Evolutionary conservation across 179 eudicot genomes (phyloP).

Genomic region (Camellia oleifera): DNA sequence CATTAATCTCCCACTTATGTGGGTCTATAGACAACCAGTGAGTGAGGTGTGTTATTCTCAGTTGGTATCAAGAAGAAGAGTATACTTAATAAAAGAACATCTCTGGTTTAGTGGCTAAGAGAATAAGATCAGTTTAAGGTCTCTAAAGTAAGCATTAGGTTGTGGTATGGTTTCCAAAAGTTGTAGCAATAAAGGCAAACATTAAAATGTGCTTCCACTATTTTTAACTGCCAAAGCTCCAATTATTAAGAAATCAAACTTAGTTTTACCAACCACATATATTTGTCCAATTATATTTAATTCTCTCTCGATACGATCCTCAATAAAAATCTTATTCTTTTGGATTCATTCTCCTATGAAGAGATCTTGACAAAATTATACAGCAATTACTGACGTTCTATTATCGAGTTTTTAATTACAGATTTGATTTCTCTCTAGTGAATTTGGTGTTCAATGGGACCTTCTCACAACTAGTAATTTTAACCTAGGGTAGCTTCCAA

Average conservation of each 20-base stretch:
- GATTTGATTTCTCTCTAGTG: too few species aligned
- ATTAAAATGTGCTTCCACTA: background rate
- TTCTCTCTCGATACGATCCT: background rate
- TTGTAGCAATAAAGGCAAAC: background rate
- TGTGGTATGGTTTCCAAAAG: background rate
- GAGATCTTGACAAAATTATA: too few species aligned
- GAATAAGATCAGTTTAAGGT: slow-evolving; percentile 15
- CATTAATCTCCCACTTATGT: background rate
- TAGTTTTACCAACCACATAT: background rate
- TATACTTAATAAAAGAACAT: background rate
- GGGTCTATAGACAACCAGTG: background rate
- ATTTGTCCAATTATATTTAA: too few species aligned
- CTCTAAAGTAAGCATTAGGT: background rate
- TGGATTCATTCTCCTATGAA: too few species aligned
- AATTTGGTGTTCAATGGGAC: too few species aligned
- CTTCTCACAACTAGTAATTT: too few species aligned
- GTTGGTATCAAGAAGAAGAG: background rate
- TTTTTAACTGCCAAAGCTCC: background rate
- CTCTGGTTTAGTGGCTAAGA: slow-evolving; percentile 7
- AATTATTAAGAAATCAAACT: background rate
- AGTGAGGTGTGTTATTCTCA: background rate
- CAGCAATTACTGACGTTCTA: too few species aligned
- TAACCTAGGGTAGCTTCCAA: too few species aligned
- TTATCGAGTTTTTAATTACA: too few species aligned
- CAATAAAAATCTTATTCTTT: too few species aligned